Conservation (phyloP, 2,329 filamentous ascomycete species). For the Fusarium euwallaceae region DNA sequence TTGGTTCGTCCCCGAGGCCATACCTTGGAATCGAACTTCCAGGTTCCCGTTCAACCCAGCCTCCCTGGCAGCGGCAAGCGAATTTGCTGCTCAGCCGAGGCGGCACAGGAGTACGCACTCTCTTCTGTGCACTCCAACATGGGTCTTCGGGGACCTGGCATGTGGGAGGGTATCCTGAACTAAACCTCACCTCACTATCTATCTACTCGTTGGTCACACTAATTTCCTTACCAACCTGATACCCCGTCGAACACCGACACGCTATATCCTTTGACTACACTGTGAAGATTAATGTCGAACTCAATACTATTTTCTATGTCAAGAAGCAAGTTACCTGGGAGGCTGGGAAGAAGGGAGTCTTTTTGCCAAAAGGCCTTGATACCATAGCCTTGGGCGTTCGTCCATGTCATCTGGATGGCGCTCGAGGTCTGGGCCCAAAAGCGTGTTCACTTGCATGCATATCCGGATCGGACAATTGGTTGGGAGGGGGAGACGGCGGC, state of each 20-base stretch:
- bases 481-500: slow-evolving; percentile 45
- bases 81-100: slow-evolving; percentile 75
- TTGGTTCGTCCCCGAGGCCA: slow-evolving; percentile 53
- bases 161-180: slow-evolving; percentile 76
- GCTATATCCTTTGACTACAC: slow-evolving; percentile 35
- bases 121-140: slow-evolving; percentile 63
- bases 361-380: slow-evolving; percentile 49
- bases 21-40: slow-evolving; percentile 46
- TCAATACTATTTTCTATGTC: slow-evolving; percentile 47
- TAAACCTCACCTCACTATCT: slow-evolving; percentile 48
- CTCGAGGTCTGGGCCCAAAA: slow-evolving; percentile 55
- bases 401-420: slow-evolving; percentile 49
- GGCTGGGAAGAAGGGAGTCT: slow-evolving; percentile 48
- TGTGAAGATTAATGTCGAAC: slow-evolving; percentile 45
- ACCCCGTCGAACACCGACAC: slow-evolving; percentile 37
- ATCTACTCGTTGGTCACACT: slow-evolving; percentile 33
- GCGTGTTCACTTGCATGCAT: slow-evolving; percentile 58
- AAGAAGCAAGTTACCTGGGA: slow-evolving; percentile 41
- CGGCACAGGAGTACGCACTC: slow-evolving; percentile 61
- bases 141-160: slow-evolving; percentile 69
- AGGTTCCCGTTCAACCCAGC: slow-evolving; percentile 57
- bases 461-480: slow-evolving; percentile 53
- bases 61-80: slow-evolving; percentile 70
- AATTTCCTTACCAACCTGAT: slow-evolving; percentile 38
- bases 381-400: slow-evolving; percentile 47